Evolutionary conservation across 2,329 filamentous ascomycete genomes (phyloP), one percentile per base, ranked within the genome.

Genomic region (Trichoderma oligosporum): DNA sequence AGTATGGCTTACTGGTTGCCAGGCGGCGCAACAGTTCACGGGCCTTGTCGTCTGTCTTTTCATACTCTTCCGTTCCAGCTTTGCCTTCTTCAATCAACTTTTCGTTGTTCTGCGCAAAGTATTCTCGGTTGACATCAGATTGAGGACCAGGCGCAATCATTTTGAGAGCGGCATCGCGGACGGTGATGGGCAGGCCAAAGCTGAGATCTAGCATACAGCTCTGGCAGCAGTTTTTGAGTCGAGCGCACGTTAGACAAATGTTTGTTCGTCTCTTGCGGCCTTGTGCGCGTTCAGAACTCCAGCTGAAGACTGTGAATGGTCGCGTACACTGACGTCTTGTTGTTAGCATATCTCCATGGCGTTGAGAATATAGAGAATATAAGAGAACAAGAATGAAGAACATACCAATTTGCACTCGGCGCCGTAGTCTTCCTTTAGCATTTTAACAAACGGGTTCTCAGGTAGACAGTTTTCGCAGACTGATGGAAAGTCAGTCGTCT

Each of bases 151-250:
- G 92, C 0, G 93, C 92, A 39, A 97, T 89, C 88, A 99, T 96
- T 78, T 97, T 97, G 62, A 99, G 80, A 4, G 95, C 94, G 3
- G 94, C 94, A 78, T 99, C 94, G 69, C 94, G 86, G 58, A 99
- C 89, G 12, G 92, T 89, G 68, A 99, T 96, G 9, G 94, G 94
- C 25, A 99, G 79, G 22, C 94, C 95, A 68, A 97, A 99, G 11
- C 90, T 93, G 60, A 99, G 77, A 80, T 99, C 94, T 53, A 99
- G 86, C 91, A 97, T 97, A 78, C 94, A 99, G 75, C 88, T 93
- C 77, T 99, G 94, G 70, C 94, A 99, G 78, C 94, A 97, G 77
- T 99, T 99, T 76, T 99, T 99, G 64, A 97, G 81, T 42, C 94
- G 88, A 20, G 94, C 93, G 78, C 94, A 99, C 38, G 94, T 99